Evolutionary conservation across 2,329 filamentous ascomycete species (phyloP).

Genomic region (Fusarium sp.): DNA sequence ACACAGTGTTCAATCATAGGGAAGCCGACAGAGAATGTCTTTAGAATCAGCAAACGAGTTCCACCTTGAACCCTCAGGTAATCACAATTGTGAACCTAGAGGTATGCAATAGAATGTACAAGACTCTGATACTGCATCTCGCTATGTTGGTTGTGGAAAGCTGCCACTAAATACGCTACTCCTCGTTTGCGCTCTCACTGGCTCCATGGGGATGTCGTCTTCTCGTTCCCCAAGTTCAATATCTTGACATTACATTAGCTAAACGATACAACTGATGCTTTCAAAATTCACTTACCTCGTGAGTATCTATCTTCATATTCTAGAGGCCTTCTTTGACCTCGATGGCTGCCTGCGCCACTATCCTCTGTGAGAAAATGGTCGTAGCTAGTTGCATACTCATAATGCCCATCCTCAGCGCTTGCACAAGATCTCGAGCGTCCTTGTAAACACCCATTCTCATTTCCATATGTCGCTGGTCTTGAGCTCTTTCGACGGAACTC

Average conservation of each 20-base stretch:
- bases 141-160: background rate
- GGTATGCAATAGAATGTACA: background rate
- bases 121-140: background rate
- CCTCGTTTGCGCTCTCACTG: background rate
- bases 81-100: background rate
- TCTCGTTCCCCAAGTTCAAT: background rate
- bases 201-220: background rate
- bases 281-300: background rate
- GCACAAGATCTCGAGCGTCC: background rate
- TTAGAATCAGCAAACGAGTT: background rate
- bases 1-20: too few relatives aligned
- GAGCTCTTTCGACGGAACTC: background rate
- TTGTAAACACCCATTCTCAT: background rate
- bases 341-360: background rate
- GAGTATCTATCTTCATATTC: background rate
- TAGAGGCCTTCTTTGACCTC: background rate
- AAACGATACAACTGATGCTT: background rate
- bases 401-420: background rate
- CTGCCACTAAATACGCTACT: background rate
- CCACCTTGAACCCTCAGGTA: background rate
- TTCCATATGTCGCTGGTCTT: background rate
- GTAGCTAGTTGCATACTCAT: background rate
- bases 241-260: background rate
- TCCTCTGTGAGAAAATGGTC: background rate
- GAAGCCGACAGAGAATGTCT: background rate